Conservation (phyloP, 2,329 filamentous ascomycete species). For the Xylariaceae sp. region DNA sequence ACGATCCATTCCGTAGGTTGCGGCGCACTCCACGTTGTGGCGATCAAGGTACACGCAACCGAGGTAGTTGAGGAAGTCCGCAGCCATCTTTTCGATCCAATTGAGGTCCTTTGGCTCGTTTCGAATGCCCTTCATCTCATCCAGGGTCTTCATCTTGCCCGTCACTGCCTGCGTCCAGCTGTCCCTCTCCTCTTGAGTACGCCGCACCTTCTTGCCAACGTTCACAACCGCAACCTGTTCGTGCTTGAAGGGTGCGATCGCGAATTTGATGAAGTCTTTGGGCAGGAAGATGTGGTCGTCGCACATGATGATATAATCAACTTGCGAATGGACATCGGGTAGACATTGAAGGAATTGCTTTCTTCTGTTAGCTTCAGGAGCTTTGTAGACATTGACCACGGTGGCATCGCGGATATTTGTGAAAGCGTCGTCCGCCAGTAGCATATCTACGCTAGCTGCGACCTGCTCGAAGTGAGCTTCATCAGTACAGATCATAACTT, state of each 20-base stretch:
- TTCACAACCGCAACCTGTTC: neutral
- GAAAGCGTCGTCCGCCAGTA: neutral
- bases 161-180: neutral
- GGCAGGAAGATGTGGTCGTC: neutral
- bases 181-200: neutral
- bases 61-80: slow-evolving; percentile 1
- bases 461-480: no score
- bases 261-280: neutral
- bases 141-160: no score
- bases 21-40: neutral
- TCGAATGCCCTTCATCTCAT: no score
- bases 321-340: neutral
- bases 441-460: no score
- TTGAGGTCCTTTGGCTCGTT: no score
- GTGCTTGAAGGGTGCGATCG: neutral
- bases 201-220: neutral
- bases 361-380: neutral
- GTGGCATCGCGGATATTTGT: neutral
- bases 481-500: neutral
- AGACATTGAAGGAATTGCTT: neutral
- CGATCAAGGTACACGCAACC: slow-evolving; percentile 1
- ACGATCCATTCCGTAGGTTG: neutral
- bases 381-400: neutral
- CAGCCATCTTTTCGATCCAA: neutral
- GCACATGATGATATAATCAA: neutral